These are phyloP conservation scores for Hondaea fermentalgiana DNA, from an alignment of 108 stramenopile species.

Conservation along the genomic window DNA sequence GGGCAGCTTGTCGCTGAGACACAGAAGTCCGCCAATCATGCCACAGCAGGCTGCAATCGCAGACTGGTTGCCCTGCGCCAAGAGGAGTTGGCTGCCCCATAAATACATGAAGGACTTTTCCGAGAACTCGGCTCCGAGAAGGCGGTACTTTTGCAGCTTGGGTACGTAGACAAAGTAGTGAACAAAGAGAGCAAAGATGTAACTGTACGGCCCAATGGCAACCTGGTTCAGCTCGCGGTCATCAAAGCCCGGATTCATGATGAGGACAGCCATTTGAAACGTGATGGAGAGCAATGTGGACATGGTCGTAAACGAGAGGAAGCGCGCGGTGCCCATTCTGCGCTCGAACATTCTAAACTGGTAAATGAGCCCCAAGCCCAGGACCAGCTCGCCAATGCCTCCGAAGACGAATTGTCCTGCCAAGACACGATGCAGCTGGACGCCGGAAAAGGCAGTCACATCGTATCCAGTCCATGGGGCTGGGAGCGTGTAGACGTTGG, in stretches of 20 bases:
- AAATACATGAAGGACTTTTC: neutral
- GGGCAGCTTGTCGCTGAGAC: neutral
- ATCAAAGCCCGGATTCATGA: neutral
- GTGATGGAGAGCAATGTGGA: neutral
- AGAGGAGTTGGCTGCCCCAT: neutral
- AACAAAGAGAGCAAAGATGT: slow-evolving; percentile 2
- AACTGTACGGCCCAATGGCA: neutral
- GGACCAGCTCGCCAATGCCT: neutral
- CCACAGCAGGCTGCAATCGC: neutral
- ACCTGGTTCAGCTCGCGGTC: neutral
- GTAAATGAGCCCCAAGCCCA: neutral
- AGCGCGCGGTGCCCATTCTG: neutral
- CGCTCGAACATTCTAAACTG: neutral
- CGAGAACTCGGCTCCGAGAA: neutral
- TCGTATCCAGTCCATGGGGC: neutral
- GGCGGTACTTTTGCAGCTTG: neutral
- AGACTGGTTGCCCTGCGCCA: neutral
- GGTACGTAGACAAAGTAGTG: neutral
- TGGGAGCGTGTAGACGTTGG: neutral
- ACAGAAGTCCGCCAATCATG: neutral
- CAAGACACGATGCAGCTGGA: neutral
- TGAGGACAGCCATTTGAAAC: neutral
- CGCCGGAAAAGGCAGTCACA: neutral
- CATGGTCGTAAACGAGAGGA: neutral
- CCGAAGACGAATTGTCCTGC: neutral